A percentile compares a stretch with the other conserved stretches of the same genome.
phyloP scores from a whole-genome alignment of 495 filamentous ascomycete genomes.

The Aspergillus conjunctus region DNA sequence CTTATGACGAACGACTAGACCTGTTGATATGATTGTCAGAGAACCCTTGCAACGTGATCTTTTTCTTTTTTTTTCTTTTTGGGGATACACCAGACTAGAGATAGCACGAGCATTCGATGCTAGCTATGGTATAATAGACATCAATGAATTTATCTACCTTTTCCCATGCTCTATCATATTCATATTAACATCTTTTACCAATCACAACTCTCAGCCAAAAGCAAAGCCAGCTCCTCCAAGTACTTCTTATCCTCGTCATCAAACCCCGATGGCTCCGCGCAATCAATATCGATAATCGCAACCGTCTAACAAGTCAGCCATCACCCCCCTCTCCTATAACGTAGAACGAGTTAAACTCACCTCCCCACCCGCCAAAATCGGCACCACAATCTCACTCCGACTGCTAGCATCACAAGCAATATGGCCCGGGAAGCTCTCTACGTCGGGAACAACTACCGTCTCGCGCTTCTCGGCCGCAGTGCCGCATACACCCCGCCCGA shows the following conservation, averaged over 20 bases:
- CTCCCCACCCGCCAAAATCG: slow-evolving; percentile 63
- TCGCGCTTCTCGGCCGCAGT: slow-evolving; percentile 63
- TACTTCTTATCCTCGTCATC: slow-evolving; percentile 70
- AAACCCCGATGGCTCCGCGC: slow-evolving; percentile 68
- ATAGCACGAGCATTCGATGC: neutral
- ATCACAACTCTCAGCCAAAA: slow-evolving; percentile 71
- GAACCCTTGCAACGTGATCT: neutral
- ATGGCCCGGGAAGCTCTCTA: slow-evolving; percentile 78
- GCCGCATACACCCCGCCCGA: slow-evolving; percentile 83
- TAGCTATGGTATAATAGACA: neutral
- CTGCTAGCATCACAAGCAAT: slow-evolving; percentile 87
- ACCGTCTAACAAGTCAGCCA: slow-evolving; percentile 56
- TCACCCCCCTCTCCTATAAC: neutral
- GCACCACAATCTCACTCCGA: slow-evolving; percentile 89
- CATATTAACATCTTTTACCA: slow-evolving; percentile 51
- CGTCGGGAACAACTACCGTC: slow-evolving; percentile 76
- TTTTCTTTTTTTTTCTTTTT: neutral
- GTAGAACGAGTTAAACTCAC: slow-evolving; percentile 40
- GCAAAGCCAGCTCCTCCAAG: slow-evolving; percentile 67
- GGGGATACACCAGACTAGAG: neutral
- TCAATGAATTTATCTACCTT: neutral
- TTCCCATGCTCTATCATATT: neutral
- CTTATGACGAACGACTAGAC: neutral
- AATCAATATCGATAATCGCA: slow-evolving; percentile 89
- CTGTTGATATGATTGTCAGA: neutral